Conservation (phyloP, 768 basidiomycete species). For the Punctularia strigosozonata region DNA sequence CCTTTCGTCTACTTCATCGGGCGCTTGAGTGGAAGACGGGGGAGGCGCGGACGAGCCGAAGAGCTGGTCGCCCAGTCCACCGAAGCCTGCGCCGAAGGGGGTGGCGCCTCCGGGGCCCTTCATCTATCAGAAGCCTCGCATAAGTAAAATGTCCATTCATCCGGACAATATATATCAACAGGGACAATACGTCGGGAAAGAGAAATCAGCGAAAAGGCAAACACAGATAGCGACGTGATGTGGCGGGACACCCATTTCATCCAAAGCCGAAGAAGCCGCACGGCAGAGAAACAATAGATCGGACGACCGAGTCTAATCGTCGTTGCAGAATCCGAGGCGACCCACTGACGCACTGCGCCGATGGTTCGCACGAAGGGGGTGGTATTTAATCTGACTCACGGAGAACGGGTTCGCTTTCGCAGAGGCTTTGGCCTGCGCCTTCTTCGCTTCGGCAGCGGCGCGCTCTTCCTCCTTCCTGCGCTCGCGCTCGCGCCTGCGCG, state of each 20-base stretch:
- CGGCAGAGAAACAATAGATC: no score
- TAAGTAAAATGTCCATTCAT: background rate
- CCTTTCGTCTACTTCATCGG: conserved; percentile 19
- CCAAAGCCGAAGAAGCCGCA: no score
- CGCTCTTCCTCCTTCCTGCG: conserved; percentile 19
- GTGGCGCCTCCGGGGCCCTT: conserved; percentile 2
- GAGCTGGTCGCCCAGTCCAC: conserved; percentile 58
- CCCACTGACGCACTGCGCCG: no score
- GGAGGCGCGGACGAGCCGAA: conserved; percentile 35
- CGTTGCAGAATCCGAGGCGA: no score
- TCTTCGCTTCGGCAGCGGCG: background rate
- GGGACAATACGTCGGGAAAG: no score
- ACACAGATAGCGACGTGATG: no score
- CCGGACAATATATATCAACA: conserved; percentile 1
- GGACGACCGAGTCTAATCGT: no score
- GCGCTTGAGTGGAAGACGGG: conserved; percentile 9
- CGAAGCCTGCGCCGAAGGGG: conserved; percentile 17
- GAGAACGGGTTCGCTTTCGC: conserved; percentile 58
- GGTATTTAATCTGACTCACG: conserved; percentile 29
- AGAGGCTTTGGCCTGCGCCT: conserved; percentile 22
- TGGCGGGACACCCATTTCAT: no score
- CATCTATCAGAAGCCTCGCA: conserved; percentile 8
- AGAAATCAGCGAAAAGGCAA: no score
- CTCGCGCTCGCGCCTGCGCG: conserved; percentile 25
- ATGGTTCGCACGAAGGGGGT: no score